Conservation (phyloP, 345 rosid species). For the Hibiscus syriacus region DNA sequence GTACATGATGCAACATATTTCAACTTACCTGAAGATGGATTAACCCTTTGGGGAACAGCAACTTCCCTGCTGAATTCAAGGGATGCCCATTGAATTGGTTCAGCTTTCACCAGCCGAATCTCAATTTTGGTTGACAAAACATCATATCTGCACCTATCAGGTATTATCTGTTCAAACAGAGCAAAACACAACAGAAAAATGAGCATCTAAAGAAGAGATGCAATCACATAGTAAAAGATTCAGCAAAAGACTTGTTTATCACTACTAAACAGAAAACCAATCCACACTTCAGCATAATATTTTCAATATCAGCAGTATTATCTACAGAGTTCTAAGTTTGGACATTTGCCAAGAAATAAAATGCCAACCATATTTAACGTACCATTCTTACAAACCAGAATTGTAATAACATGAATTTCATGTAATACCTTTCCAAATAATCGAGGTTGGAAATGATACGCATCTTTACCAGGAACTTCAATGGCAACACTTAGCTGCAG, state of each 20-base stretch:
- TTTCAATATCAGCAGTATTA: background rate
- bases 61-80: too few relatives aligned
- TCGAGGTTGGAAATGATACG: slow-evolving; percentile 71
- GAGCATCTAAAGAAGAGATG: background rate
- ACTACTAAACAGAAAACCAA: background rate
- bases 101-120: too few relatives aligned
- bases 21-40: slow-evolving; percentile 35
- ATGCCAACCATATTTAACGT: background rate
- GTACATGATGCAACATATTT: background rate
- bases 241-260: background rate
- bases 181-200: slow-evolving; percentile 9
- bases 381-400: background rate
- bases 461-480: too few relatives aligned
- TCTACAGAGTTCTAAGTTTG: background rate
- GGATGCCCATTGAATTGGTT: too few relatives aligned
- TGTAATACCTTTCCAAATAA: slow-evolving; percentile 72
- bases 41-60: too few relatives aligned
- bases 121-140: too few relatives aligned
- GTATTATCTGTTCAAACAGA: too few relatives aligned
- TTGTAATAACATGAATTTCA: background rate
- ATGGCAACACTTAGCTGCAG: slow-evolving; percentile 75
- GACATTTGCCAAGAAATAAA: background rate
- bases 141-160: too few relatives aligned
- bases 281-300: too few relatives aligned
- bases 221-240: too few relatives aligned